Base-by-base conservation (phyloP, 2,329 filamentous ascomycete species). In the Aciculosporium take region DNA sequence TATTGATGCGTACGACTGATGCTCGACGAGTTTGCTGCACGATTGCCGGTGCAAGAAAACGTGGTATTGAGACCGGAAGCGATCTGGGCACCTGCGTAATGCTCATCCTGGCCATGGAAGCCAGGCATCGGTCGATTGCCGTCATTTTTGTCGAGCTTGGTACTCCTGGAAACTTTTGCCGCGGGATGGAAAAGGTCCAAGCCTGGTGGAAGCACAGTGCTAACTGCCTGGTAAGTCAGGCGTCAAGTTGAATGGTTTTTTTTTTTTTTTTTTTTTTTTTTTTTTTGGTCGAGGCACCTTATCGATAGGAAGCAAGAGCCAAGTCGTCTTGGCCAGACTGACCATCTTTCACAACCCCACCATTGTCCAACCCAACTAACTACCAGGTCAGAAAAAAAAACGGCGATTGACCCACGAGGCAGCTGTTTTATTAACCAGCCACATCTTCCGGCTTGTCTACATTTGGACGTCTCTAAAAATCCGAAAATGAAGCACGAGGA, bases 401-500 rank as follows among this genome's bases (percentile, higher is more conserved):
- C 25, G 36, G 32, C 48, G 41, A 43, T 48, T 48, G 52, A 54
- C 42, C 51, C 48, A 55, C 39, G 35, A 36, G 37, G 21, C 36
- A 29, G 36, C 30, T 27, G 18, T 6, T 38, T 25, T 18, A 17
- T 12, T 13, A 18, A n/a, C n/a, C n/a, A n/a, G n/a, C n/a, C n/a
- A n/a, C n/a, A 25, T 17, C 18, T 25, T 13, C 10, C 20, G 25
- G 18, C 8, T 24, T 15, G 18, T 2, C 30, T 41, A 6, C 23
- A 15, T 31, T 37, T 20, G 23, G 25, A 4, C 10, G 30, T n/a
- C 4, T 15, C 3, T 3, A 21, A 20, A 36, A 4, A 13, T 30
- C 18, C 17, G 29, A 68, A 51, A 41, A 76, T 77, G 74, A 75
- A 76, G 63, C 57, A 62, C 49, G 68, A 72, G 52, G 71, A 76